Evolutionary conservation across 2,329 filamentous ascomycete genomes (phyloP), one percentile per base, ranked within the genome.

Genomic region (Ilyonectria mors-panacis): DNA sequence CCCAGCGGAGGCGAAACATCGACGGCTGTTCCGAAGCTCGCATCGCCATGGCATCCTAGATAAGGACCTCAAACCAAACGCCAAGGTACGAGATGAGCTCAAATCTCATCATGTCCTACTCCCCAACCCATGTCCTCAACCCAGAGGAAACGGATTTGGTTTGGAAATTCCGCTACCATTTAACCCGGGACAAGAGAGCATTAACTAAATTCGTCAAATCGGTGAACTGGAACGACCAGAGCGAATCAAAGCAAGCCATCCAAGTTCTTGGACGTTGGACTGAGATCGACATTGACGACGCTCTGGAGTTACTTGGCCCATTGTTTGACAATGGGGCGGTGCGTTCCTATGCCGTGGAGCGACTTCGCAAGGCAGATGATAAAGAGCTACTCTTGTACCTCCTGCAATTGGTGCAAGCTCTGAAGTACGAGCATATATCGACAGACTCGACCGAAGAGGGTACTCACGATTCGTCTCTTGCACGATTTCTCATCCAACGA

Each of bases 201-300:
- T 85, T 98, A 65, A 99, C 95, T 37, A 99, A 99, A 76, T 97
- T 99, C 74, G 94, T 98, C 79, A 99, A 98, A 80, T 98, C 95
- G 0, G 95, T 98, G 44, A 95, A 97, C 72, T 99, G 96, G 95
- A 90, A 89, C 56, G 95, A 97, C 78, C 88, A 89, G 53, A 90
- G 90, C 68, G 95, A 99, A 84, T 91, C 93, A 4, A 92, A 93
- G 66, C 94, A 98, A 82, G 95, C 95, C 6, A 93, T 96, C 26
- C 94, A 97, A 68, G 90, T 99, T 5, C 87, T 99, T 19, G 90
- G 92, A 0, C 95, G 95, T 74, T 99, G 96, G 96, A 97, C 93
- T 0, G 94, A 97, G 72, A 97, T 99, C 65, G 96, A 98, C 77
- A 92, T 99, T 6, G 97, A 99, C 75, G 96, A 98, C 83, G 96